These are phyloP conservation scores for Ceratobasidium sp. DNA, from an alignment of 1,284 basidiomycete species.

Conservation along the genomic window DNA sequence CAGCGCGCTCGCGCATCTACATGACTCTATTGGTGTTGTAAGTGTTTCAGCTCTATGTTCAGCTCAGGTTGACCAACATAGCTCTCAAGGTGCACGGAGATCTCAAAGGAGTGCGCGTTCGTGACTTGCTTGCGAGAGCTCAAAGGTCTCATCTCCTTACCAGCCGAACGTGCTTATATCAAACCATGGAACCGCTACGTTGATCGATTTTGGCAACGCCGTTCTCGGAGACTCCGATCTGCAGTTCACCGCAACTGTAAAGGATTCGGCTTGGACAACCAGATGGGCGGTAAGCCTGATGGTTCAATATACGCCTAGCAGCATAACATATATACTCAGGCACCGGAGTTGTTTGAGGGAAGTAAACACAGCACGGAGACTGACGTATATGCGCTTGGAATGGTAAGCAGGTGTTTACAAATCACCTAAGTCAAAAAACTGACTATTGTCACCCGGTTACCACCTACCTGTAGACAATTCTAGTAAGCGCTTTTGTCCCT, in stretches of 20 bases:
- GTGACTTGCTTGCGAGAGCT: too few relatives aligned
- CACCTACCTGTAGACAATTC: not conserved
- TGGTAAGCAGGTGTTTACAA: not conserved
- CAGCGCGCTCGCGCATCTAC: slow-evolving; percentile 4
- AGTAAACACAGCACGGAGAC: not conserved
- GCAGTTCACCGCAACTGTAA: not conserved
- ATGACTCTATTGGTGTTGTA: not conserved
- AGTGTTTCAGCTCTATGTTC: not conserved
- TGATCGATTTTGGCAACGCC: slow-evolving; percentile 19
- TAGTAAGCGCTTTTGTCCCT: not conserved
- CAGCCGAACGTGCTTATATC: slow-evolving; percentile 13
- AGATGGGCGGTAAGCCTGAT: slow-evolving; percentile 5
- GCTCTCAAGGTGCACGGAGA: not conserved
- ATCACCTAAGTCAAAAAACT: not conserved
- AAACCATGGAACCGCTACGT: not conserved
- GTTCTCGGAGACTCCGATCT: not conserved
- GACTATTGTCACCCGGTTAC: too few relatives aligned
- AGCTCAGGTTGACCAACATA: not conserved
- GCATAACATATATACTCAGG: not conserved
- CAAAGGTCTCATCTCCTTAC: not conserved
- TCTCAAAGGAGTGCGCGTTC: slow-evolving; percentile 4
- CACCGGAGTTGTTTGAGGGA: not conserved
- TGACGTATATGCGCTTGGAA: slow-evolving; percentile 29
- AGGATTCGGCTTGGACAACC: not conserved
- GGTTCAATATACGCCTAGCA: not conserved